Percentiles rank a stretch among this genome's conserved stretches.
These are phyloP conservation scores for Trichoderma lentiforme DNA, from an alignment of 2,329 filamentous ascomycete genomes.

Conservation along the genomic window DNA sequence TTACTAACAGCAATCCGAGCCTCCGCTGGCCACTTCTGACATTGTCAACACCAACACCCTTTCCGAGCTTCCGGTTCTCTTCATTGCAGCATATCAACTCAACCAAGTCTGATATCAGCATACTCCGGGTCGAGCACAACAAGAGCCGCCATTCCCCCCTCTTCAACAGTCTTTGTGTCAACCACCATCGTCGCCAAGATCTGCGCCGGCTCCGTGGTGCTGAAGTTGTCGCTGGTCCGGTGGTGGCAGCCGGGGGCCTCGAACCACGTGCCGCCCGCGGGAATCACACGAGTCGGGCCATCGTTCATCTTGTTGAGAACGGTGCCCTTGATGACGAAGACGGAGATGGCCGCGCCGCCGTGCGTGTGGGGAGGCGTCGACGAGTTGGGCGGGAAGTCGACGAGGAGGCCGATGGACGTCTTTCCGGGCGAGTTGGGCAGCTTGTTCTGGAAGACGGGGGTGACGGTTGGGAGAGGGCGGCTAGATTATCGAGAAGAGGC, in stretches of 20 bases:
- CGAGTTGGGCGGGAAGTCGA: conserved; percentile 22
- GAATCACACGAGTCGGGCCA: conserved; percentile 21
- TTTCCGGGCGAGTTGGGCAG: conserved; percentile 24
- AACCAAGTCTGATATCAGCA: conserved; percentile 14
- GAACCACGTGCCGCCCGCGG: conserved; percentile 23
- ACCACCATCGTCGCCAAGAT: conserved; percentile 22
- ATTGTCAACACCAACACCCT: not conserved
- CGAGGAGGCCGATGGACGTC: conserved; percentile 23
- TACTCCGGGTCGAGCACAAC: conserved; percentile 23
- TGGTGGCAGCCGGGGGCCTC: conserved; percentile 27
- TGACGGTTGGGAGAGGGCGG: conserved; percentile 15
- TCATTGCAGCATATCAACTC: not conserved
- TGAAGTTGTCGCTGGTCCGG: conserved; percentile 23
- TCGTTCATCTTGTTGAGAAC: conserved; percentile 27
- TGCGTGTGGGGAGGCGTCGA: conserved; percentile 25
- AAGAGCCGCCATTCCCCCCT: conserved; percentile 20
- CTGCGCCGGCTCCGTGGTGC: conserved; percentile 17
- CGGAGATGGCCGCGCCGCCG: conserved; percentile 23
- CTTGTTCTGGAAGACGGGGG: conserved; percentile 22
- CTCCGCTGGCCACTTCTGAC: not conserved
- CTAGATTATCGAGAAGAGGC: not conserved
- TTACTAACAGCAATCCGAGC: not conserved
- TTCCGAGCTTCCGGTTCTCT: not conserved
- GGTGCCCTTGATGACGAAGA: conserved; percentile 21
- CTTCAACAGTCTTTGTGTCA: conserved; percentile 21